These are phyloP conservation scores for Yarrowia divulgata DNA, from an alignment of 805 yeast genomes.

Conservation along the genomic window DNA sequence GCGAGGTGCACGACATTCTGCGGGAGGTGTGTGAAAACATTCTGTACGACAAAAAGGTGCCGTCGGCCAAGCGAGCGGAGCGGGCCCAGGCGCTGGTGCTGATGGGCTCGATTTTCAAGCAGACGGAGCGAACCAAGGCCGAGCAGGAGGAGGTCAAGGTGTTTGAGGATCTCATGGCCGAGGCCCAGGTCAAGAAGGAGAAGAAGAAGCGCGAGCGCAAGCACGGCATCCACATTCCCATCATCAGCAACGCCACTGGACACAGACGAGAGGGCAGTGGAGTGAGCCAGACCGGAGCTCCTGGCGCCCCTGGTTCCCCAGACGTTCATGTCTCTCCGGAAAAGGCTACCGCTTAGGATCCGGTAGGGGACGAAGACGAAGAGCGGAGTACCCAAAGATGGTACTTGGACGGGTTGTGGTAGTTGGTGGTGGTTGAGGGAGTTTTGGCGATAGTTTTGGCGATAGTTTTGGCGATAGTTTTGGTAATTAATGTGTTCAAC, in stretches of 20 bases:
- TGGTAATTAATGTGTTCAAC: background rate
- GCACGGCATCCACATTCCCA: slow-evolving; percentile 32
- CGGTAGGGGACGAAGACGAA: slow-evolving; percentile 6
- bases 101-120: slow-evolving; percentile 73
- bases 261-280: slow-evolving; percentile 26
- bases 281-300: background rate
- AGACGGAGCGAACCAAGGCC: slow-evolving; percentile 75
- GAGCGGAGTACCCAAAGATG: background rate
- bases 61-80: slow-evolving; percentile 65
- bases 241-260: background rate
- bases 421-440: too few relatives aligned
- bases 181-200: slow-evolving; percentile 67
- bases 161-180: slow-evolving; percentile 91
- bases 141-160: slow-evolving; percentile 90
- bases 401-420: slow-evolving; percentile 20
- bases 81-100: slow-evolving; percentile 81
- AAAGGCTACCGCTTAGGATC: slow-evolving; percentile 32
- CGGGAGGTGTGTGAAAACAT: slow-evolving; percentile 84
- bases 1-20: slow-evolving; percentile 80
- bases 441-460: too few relatives aligned
- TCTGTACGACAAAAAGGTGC: slow-evolving; percentile 69
- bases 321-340: slow-evolving; percentile 9
- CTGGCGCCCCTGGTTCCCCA: slow-evolving; percentile 2
- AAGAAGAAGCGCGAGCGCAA: slow-evolving; percentile 27
- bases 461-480: too few relatives aligned